These are phyloP conservation scores for Grosmannia serpens DNA, from an alignment of 2,329 filamentous ascomycete species.

Conservation along the genomic window DNA sequence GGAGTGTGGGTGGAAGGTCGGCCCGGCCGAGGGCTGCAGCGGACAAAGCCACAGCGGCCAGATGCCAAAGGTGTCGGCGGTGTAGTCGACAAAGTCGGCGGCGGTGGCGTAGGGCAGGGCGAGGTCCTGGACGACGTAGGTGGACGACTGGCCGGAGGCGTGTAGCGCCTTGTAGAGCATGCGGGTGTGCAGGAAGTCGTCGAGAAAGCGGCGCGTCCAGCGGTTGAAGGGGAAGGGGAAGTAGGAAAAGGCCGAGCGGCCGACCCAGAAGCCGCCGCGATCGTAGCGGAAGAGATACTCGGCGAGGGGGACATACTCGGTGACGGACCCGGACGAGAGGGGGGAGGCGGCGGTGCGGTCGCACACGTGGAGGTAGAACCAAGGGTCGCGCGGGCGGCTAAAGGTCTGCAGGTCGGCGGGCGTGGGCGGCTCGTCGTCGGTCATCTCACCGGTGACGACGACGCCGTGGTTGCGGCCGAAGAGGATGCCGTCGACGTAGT, in stretches of 20 bases:
- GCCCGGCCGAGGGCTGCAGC: constrained; percentile 30
- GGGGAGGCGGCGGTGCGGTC: constrained; percentile 18
- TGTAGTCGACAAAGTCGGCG: constrained; percentile 45
- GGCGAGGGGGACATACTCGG: constrained; percentile 53
- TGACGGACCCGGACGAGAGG: not conserved
- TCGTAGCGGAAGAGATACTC: constrained; percentile 72
- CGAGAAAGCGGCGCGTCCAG: constrained; percentile 55
- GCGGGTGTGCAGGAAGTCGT: constrained; percentile 62
- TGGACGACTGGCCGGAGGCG: constrained; percentile 50
- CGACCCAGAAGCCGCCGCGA: constrained; percentile 65
- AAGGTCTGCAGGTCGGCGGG: constrained; percentile 36
- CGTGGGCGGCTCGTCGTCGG: constrained; percentile 34
- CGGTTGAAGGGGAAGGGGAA: constrained; percentile 54
- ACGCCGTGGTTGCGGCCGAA: constrained; percentile 51
- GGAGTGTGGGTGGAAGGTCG: constrained; percentile 43
- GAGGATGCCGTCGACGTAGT: constrained; percentile 66
- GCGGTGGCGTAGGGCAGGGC: constrained; percentile 41
- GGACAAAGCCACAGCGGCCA: constrained; percentile 52
- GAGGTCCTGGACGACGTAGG: constrained; percentile 60
- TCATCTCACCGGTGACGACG: constrained; percentile 53
- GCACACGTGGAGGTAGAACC: constrained; percentile 65
- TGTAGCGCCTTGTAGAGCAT: constrained; percentile 65
- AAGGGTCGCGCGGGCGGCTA: constrained; percentile 51
- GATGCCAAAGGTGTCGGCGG: constrained; percentile 35
- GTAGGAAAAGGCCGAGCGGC: constrained; percentile 53